Conservation (phyloP, 305 asterid genomes). For the Solanum hybrid region DNA sequence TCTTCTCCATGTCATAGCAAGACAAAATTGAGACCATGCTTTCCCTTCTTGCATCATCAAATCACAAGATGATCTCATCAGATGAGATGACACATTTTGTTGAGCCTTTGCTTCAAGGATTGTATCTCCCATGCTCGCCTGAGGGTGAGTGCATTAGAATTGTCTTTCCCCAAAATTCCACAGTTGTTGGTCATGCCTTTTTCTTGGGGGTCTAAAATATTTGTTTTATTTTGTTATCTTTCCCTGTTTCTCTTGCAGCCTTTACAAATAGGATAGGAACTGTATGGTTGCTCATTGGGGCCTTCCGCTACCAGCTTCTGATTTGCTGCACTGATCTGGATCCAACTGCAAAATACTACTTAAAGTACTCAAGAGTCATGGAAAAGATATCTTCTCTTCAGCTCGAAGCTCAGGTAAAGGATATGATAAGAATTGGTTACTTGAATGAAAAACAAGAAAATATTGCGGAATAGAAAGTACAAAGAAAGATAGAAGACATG, state of each 20-base stretch:
- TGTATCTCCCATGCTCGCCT: constrained; percentile 35
- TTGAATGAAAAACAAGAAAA: background rate
- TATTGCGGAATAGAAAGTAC: background rate
- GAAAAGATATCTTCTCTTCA: constrained; percentile 69
- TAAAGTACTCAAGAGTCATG: constrained; percentile 53
- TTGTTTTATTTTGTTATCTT: background rate
- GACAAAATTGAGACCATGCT: constrained; percentile 30
- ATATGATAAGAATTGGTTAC: background rate
- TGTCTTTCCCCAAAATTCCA: background rate
- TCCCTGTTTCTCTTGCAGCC: constrained; percentile 21
- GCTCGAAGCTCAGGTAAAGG: constrained; percentile 65
- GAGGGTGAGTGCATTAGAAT: constrained; percentile 32
- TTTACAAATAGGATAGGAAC: constrained; percentile 37
- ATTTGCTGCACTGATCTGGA: constrained; percentile 60
- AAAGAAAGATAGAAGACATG: background rate
- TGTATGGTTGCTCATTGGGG: constrained; percentile 58
- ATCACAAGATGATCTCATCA: constrained; percentile 24
- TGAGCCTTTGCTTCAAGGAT: constrained; percentile 53
- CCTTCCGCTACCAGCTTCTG: constrained; percentile 71
- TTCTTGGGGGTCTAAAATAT: background rate
- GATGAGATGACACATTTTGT: constrained; percentile 33
- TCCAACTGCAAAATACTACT: constrained; percentile 63
- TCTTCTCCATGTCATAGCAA: constrained; percentile 26
- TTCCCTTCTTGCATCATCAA: constrained; percentile 62
- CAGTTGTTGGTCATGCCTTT: background rate